Evolutionary conservation across 352 stramenopile species (phyloP).

Genomic region (Globisporangium iwayamae): DNA sequence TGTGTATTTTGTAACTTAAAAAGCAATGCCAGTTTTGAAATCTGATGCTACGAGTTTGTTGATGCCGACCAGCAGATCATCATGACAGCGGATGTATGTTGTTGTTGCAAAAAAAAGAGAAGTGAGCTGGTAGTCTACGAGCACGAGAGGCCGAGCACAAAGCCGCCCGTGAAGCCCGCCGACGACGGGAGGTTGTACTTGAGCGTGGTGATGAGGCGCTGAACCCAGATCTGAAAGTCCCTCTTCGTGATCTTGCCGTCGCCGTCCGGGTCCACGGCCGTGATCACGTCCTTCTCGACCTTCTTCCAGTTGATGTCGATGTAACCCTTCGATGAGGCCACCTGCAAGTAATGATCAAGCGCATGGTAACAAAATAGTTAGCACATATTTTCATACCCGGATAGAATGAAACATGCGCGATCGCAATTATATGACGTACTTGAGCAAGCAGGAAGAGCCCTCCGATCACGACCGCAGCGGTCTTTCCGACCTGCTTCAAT

Average conservation of each 20-base stretch:
- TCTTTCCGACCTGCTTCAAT: conserved; percentile 80
- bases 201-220: conserved; percentile 63
- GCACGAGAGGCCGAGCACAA: conserved; percentile 67
- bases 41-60: background rate
- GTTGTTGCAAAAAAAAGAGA: background rate
- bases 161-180: conserved; percentile 69
- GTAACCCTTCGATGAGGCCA: conserved; percentile 83
- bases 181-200: conserved; percentile 85
- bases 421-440: conserved; percentile 1
- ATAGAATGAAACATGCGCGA: background rate
- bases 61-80: background rate
- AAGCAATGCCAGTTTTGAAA: background rate
- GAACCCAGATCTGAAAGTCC: conserved; percentile 77
- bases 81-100: background rate
- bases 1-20: conserved; percentile 4
- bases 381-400: background rate
- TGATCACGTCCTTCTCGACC: conserved; percentile 83
- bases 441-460: conserved; percentile 76
- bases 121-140: conserved; percentile 23
- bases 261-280: conserved; percentile 74
- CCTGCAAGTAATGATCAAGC: conserved; percentile 9
- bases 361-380: background rate
- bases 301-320: conserved; percentile 90
- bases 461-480: conserved; percentile 70
- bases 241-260: conserved; percentile 84